Base-by-base conservation (phyloP, 148 eudicot genomes). In the Chenopodium suecicum region DNA sequence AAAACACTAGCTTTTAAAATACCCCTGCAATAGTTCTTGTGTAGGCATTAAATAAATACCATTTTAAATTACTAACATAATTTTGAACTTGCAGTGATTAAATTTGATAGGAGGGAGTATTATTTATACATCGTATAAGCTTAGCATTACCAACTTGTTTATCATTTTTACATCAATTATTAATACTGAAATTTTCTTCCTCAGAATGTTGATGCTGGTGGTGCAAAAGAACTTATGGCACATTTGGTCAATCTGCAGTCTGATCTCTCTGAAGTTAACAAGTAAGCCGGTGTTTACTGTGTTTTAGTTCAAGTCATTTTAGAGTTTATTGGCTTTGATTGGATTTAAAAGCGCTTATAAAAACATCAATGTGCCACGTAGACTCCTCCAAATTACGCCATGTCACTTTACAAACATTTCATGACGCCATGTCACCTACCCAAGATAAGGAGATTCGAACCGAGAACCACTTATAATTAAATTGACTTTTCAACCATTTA, bases 221-320 rank as follows among this genome's bases (percentile, higher is more conserved):
- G 89, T 67, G 98, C 98, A 47, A 95, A 93, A 84, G 96, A 95
- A 79, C 91, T 95, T 62, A 95, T 95, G 97, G 93, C 93, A 47
- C 71, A 90, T 86, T 89, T 95, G 87, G 96, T 93, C 83, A 92
- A 95, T 85, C 87, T 94, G 85, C 98, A 94, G 81, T 94, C 98
- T 48, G 62, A 85, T 82, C 92, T 93, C 10, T 27, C 79, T 81
- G 91, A 90, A 85, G 98, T 94, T 82, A 95, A 92, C 93, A 88
- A 89, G 99, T 94, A 94, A 74, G 86, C 78, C 9, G 6, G n/a
- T 56, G 20, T 84, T 80, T 23, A 54, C 66, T 50, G n/a, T 46
- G 4, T 74, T 69, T 78, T 19, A 37, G 22, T 56, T 72, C 74
- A 63, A 44, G 46, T 68, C 58, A 27, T 34, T 62, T 8, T 25